Conservation (phyloP, 306 rosid genomes). For the Prunus fruticosa region DNA sequence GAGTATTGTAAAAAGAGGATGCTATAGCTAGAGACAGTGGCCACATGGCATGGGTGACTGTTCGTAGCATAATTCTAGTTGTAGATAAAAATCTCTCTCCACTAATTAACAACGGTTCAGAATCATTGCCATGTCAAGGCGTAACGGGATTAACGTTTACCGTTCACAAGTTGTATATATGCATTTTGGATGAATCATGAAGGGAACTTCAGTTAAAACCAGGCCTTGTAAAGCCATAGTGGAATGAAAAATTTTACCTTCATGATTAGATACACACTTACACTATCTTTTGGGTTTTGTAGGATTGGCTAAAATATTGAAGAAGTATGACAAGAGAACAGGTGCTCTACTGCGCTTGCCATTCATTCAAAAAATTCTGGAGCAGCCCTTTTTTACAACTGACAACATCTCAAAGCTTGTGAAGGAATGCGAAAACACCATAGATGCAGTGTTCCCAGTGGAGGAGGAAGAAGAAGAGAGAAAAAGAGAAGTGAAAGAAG, state of each 20-base stretch:
- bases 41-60: no score
- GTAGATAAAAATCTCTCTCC: no score
- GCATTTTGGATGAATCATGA: background rate
- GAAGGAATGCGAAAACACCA: conserved; percentile 72
- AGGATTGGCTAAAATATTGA: conserved; percentile 88
- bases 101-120: no score
- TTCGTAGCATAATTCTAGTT: no score
- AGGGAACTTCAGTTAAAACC: background rate
- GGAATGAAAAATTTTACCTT: background rate
- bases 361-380: conserved; percentile 71
- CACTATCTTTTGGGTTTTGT: background rate
- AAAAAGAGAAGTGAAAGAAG: conserved; percentile 35
- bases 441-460: conserved; percentile 62
- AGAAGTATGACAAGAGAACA: conserved; percentile 88
- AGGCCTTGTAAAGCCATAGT: background rate
- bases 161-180: no score
- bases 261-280: background rate
- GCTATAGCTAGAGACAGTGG: no score
- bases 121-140: background rate
- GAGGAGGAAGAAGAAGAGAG: conserved; percentile 44
- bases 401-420: conserved; percentile 76
- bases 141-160: no score
- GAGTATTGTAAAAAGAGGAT: no score
- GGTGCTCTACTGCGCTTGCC: conserved; percentile 65
- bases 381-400: conserved; percentile 80